A percentile compares a stretch with the other conserved stretches of the same genome.
phyloP scores from a whole-genome alignment of 176 grass and related monocot genomes.

The Avena insularis region DNA sequence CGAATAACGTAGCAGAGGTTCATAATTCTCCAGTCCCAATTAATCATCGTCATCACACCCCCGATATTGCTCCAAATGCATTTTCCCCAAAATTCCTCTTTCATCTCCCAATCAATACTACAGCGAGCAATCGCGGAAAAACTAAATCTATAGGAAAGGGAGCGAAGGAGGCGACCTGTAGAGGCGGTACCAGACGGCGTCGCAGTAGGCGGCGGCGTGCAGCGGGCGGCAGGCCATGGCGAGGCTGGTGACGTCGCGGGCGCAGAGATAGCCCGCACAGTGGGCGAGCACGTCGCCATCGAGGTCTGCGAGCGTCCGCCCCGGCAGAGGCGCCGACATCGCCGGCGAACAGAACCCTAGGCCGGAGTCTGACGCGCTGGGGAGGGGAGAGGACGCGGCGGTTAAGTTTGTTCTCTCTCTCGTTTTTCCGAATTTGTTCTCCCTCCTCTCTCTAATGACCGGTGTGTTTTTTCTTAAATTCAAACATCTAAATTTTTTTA shows the following conservation, averaged over 20 bases:
- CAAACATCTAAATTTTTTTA: too few species aligned
- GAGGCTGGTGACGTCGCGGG: constrained; percentile 68
- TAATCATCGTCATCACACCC: not conserved
- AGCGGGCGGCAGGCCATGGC: constrained; percentile 72
- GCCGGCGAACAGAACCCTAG: constrained; percentile 29
- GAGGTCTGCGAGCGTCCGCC: constrained; percentile 62
- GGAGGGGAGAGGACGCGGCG: not conserved
- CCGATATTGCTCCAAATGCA: not conserved
- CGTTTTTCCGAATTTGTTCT: not conserved
- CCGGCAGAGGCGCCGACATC: constrained; percentile 37
- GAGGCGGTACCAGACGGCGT: constrained; percentile 76
- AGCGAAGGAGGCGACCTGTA: constrained; percentile 49
- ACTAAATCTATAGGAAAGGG: not conserved
- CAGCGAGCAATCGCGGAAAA: not conserved
- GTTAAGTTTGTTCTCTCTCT: not conserved
- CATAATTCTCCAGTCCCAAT: not conserved
- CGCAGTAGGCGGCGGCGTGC: constrained; percentile 62
- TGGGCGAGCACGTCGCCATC: constrained; percentile 73
- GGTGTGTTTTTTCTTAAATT: too few species aligned
- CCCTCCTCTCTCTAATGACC: too few species aligned
- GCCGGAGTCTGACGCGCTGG: not conserved
- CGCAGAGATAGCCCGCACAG: constrained; percentile 58
- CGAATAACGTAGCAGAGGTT: not conserved
- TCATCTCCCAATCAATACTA: not conserved
- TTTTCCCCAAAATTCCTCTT: not conserved